Percentiles rank a stretch among this genome's conserved stretches.
Conservation (phyloP, 2,329 filamentous ascomycete genomes). For the Teratosphaeria destructans region DNA sequence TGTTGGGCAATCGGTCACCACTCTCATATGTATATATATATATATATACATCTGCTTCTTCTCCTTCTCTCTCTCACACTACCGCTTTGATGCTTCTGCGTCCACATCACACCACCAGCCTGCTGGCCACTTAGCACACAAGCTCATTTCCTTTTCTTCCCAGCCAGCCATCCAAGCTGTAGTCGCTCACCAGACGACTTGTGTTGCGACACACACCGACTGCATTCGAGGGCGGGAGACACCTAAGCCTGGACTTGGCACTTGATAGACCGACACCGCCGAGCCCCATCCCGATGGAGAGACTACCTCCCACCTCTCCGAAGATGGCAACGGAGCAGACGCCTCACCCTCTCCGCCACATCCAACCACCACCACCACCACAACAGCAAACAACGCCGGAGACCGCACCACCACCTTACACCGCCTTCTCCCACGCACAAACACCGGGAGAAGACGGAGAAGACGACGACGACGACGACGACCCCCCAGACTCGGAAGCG, state of each 20-base stretch:
- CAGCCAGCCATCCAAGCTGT: not conserved
- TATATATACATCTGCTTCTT: too few relatives aligned
- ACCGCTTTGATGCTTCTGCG: not conserved
- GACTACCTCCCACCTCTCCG: not conserved
- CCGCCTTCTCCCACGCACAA: slow-evolving; percentile 1
- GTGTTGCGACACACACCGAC: not conserved
- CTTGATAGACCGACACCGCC: not conserved
- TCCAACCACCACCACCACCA: not conserved
- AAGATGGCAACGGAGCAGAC: slow-evolving; percentile 3
- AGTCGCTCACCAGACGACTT: not conserved
- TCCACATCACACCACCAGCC: not conserved
- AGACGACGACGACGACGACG: slow-evolving; percentile 1
- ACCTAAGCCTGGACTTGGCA: not conserved
- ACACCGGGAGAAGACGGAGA: slow-evolving; percentile 2
- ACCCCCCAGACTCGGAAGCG: slow-evolving; percentile 1
- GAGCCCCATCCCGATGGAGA: too few relatives aligned
- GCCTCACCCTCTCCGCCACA: not conserved
- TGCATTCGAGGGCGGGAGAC: not conserved
- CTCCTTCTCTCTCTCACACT: not conserved
- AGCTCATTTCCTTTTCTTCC: not conserved
- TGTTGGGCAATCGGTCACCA: not conserved
- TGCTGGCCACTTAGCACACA: not conserved
- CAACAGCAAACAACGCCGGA: not conserved
- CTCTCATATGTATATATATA: not conserved
- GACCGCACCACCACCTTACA: slow-evolving; percentile 5